Base-by-base conservation (phyloP, 805 yeast species). In the Metschnikowia cerradonensis region DNA sequence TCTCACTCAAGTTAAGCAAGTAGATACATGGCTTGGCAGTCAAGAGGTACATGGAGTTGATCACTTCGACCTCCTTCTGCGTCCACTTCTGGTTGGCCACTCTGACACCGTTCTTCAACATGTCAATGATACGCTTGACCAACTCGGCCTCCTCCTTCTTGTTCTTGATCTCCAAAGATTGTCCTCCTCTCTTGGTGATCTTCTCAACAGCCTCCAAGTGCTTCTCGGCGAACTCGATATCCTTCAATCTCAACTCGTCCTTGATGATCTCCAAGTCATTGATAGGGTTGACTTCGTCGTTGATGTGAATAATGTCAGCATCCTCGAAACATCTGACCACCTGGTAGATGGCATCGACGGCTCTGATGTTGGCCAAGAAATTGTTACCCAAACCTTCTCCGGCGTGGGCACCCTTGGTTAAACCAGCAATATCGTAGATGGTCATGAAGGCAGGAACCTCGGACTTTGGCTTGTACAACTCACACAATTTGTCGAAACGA, bases 21-120 rank as follows among this genome's bases (percentile, higher is more conserved):
- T 88, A 91, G 62, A 95, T 90, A 62, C 94, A 81, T 57, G 98
- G 97, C 75, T 94, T 94, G 57, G 99, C 97, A 13, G 98, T 90
- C 64, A 94, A 79, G 64, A 94, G 79, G 62, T 81, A 80, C 87
- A 91, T 87, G 51, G 80, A 62, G 81, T 94, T 94, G 76, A 94
- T 86, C 49, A 81, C 76, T 71, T 90, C 97, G 51, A 94, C 92
- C 76, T 94, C 97, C 74, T 89, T 90, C 55, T 84, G 78, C 48
- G 88, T 76, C 99, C 99, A 94, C 58, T 75, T 76, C 60, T 84
- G 87, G 65, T 90, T 91, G 60, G 92, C 88, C 55, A 94, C 84
- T 75, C 96, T 87, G 64, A 87, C 83, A 55, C 96, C 97, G 51
- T 76, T 81, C 76, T 94, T 85, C 63, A 92, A 80, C 65, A 84